Percentiles rank a stretch among this genome's conserved stretches.
These are phyloP conservation scores for Firmiana major DNA, from an alignment of 345 rosid species.

Conservation along the genomic window DNA sequence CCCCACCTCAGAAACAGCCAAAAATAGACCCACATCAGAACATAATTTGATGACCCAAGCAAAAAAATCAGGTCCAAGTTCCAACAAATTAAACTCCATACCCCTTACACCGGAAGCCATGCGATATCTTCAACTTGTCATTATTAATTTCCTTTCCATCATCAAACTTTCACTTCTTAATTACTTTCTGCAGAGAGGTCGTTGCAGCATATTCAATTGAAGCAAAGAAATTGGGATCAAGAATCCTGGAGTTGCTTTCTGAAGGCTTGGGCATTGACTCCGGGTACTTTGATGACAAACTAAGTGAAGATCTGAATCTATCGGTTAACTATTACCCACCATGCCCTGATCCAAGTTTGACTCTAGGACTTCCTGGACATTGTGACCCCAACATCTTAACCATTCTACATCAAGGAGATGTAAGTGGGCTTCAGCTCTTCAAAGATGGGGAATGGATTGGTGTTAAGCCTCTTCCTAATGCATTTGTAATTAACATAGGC, in stretches of 20 bases:
- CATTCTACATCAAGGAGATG: constrained; percentile 30
- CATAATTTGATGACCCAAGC: too few relatives aligned
- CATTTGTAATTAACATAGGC: constrained; percentile 32
- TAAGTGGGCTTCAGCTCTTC: constrained; percentile 31
- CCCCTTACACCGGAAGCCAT: too few relatives aligned
- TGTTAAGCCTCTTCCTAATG: constrained; percentile 28
- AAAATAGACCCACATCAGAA: too few relatives aligned
- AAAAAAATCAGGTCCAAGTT: too few relatives aligned
- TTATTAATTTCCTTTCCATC: not conserved
- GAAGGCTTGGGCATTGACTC: constrained; percentile 27
- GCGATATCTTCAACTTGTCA: too few relatives aligned
- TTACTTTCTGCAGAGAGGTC: constrained; percentile 15
- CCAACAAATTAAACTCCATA: too few relatives aligned
- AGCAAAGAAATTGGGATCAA: constrained; percentile 26
- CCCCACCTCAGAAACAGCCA: too few relatives aligned
- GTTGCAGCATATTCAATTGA: constrained; percentile 21
- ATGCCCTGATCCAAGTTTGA: constrained; percentile 36
- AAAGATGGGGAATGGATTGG: constrained; percentile 30
- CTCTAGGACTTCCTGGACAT: constrained; percentile 27
- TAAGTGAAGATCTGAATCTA: constrained; percentile 4
- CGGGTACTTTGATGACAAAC: constrained; percentile 15
- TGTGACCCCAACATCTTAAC: constrained; percentile 23
- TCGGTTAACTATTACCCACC: constrained; percentile 27
- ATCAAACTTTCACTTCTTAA: not conserved
- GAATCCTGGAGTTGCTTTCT: constrained; percentile 22